Conservation (phyloP, 768 basidiomycete genomes). For the Trametes gibbosa region DNA sequence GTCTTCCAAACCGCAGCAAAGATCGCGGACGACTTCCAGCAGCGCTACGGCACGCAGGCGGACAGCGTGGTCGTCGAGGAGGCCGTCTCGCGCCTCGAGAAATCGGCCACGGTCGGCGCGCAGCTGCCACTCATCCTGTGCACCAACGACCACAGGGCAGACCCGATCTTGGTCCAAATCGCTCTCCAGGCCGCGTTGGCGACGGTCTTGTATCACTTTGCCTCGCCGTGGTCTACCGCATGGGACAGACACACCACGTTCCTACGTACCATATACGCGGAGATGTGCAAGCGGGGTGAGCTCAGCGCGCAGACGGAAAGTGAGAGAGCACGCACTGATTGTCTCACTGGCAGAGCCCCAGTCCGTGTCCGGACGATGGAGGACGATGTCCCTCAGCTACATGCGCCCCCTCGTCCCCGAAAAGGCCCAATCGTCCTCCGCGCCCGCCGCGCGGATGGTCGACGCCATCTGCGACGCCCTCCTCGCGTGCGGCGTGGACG, state of each 20-base stretch:
- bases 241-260: background rate
- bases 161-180: constrained; percentile 10
- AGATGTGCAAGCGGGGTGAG: constrained; percentile 10
- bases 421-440: no score
- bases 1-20: constrained; percentile 50
- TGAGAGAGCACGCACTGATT: background rate
- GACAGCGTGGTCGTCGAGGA: background rate
- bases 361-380: constrained; percentile 15
- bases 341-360: constrained; percentile 1
- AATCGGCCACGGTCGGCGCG: background rate
- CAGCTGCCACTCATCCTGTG: background rate
- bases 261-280: constrained; percentile 2
- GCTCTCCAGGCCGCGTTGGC: constrained; percentile 12
- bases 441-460: background rate
- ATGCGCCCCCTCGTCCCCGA: background rate
- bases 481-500: background rate
- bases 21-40: constrained; percentile 43
- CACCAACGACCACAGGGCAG: background rate
- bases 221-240: background rate
- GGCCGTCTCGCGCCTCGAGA: background rate
- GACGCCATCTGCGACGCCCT: background rate
- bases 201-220: background rate
- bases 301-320: background rate
- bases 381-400: constrained; percentile 9
- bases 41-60: background rate